phyloP scores from a whole-genome alignment of 148 eudicot genomes.

The Vaccinium myrtillus region DNA sequence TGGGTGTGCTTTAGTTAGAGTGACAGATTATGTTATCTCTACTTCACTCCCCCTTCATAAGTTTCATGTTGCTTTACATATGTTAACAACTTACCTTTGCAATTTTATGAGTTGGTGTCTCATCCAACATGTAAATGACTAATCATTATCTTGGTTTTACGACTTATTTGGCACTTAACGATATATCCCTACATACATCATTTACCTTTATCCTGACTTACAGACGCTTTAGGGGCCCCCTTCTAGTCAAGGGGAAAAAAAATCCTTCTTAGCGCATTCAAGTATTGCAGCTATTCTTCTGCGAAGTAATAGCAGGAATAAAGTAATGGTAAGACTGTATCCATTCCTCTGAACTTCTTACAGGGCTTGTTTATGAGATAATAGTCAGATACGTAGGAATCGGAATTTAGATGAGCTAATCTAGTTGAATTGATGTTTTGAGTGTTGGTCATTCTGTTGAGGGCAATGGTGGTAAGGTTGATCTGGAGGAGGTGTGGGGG shows the following conservation, averaged over 20 bases:
- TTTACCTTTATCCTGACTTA: neutral
- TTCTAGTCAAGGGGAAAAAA: neutral
- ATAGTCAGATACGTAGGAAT: neutral
- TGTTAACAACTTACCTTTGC: neutral
- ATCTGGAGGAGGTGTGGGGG: neutral
- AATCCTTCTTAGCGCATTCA: neutral
- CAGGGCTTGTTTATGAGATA: neutral
- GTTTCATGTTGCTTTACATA: neutral
- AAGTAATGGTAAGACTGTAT: neutral
- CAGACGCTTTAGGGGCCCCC: neutral
- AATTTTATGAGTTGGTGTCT: neutral
- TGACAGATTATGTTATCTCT: neutral
- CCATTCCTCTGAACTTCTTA: neutral
- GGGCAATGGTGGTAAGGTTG: neutral
- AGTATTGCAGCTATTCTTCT: neutral
- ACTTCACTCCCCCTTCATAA: neutral
- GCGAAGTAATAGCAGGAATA: neutral
- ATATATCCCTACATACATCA: neutral
- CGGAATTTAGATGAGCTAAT: neutral
- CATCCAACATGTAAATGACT: neutral
- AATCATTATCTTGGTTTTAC: neutral
- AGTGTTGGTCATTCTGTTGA: neutral
- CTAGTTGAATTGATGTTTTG: neutral
- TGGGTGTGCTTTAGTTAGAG: constrained; percentile 3
- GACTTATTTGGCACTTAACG: neutral